A percentile compares a stretch with the other conserved stretches of the same genome.
These are phyloP conservation scores for Centaurea solstitialis DNA, from an alignment of 129 eudicot species.

Conservation along the genomic window DNA sequence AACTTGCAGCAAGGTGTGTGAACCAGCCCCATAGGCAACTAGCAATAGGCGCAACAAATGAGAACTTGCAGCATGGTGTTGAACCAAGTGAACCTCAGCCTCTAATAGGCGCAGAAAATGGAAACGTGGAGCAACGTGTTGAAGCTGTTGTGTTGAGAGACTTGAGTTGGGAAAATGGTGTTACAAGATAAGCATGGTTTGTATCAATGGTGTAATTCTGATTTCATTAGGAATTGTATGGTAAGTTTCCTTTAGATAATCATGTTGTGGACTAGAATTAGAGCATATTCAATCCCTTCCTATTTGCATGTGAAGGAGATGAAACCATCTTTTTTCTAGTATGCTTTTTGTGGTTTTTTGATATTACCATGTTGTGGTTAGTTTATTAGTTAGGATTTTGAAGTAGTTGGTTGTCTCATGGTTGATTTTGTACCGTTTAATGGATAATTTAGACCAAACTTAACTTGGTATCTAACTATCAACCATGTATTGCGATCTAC, in stretches of 20 bases:
- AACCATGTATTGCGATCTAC: too few species aligned
- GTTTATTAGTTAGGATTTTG: background rate
- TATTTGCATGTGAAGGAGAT: background rate
- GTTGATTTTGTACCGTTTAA: background rate
- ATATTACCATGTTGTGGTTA: background rate
- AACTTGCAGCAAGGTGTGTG: background rate
- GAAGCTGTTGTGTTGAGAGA: slow-evolving; percentile 24
- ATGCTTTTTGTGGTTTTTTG: background rate
- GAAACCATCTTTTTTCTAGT: background rate
- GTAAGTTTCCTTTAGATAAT: background rate
- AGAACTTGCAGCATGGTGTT: background rate
- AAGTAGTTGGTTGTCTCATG: background rate
- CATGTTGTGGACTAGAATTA: background rate
- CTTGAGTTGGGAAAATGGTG: background rate
- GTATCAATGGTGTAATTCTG: slow-evolving; percentile 18
- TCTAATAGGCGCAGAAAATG: background rate
- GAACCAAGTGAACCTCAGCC: background rate
- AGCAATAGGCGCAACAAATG: background rate
- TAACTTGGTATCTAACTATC: background rate
- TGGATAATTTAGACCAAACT: background rate
- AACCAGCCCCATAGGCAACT: too few species aligned
- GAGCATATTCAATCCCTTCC: background rate
- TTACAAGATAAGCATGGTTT: background rate
- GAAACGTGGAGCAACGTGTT: slow-evolving; percentile 14
- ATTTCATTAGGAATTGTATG: background rate